Evolutionary conservation across 208 protist genomes (phyloP).

Genomic region (Acanthamoeba sp.): DNA sequence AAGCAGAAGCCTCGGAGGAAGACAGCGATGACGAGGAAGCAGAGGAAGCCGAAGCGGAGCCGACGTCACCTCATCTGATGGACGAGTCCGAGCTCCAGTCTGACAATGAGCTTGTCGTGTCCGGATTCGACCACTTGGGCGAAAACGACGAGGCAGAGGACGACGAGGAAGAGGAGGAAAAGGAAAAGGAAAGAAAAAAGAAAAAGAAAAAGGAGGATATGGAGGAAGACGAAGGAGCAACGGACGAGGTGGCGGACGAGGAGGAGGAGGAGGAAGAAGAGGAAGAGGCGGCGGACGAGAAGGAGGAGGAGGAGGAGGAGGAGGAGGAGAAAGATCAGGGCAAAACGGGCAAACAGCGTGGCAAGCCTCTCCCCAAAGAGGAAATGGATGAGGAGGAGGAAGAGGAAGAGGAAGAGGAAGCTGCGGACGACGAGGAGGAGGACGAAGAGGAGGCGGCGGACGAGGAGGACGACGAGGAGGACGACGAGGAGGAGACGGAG

Average conservation of each 20-base stretch:
- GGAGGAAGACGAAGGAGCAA: background rate
- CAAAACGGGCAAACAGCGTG: too few species aligned
- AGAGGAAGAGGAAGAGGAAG: slow-evolving; percentile 35
- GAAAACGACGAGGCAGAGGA: too few species aligned
- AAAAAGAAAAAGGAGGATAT: background rate
- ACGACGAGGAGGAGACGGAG: too few species aligned
- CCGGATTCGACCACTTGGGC: background rate
- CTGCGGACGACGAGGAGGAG: too few species aligned
- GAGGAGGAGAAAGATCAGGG: background rate
- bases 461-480: background rate
- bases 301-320: slow-evolving; percentile 2
- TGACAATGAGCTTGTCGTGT: background rate
- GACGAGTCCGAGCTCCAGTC: background rate
- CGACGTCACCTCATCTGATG: background rate
- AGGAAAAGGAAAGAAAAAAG: background rate
- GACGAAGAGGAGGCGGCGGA: slow-evolving; percentile 3
- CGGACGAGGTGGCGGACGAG: background rate
- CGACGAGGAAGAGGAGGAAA: too few species aligned
- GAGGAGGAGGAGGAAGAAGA: slow-evolving; percentile 3
- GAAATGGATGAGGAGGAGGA: background rate
- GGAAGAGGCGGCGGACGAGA: background rate
- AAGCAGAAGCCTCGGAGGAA: background rate
- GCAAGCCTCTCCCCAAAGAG: too few species aligned
- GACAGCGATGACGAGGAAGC: background rate
- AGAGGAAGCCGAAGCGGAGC: background rate